Base-by-base conservation (phyloP, 2,329 filamentous ascomycete genomes). In the Emmonsiellopsis sp. region DNA sequence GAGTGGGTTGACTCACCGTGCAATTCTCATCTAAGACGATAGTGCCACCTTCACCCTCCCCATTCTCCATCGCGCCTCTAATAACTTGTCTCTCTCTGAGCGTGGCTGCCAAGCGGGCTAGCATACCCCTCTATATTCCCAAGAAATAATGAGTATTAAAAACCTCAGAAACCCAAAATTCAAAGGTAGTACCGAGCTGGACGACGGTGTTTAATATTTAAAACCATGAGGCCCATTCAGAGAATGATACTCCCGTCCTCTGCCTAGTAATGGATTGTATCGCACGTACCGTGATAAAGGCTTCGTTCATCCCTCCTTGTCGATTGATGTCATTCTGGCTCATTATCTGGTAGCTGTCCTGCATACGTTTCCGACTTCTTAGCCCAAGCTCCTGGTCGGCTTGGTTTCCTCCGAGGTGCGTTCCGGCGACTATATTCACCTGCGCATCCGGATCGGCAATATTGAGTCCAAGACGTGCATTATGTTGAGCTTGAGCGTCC, bases 291-390 rank as follows among this genome's bases (percentile, higher is more conserved):
- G 79, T 81, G 49, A 84, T 76, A 56, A 74, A 77, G 42, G 77
- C 77, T 55, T 84, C 80, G 53, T 75, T 75, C 59, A 78, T 75
- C 11, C 80, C 80, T 13, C 77, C 80, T 57, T 76, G 77, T 36
- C 80, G 74, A 53, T 81, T 75, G 56, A 79, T 74, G 60, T 85
- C 81, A 61, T 86, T 86, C 60, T 81, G 74, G 56, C 75, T 78
- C 53, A 77, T 81, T 60, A 86, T 86, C 54, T 77, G 74, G 54
- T 85, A 82, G 51, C 75, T 76, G 51, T 81, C 71, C 39, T 83
- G 75, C 70, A 85, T 77, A 8, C 80, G 73, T 60, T 79, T 81
- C 40, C 80, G 70, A 58, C 79, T 83, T 31, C 69, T 64, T 10
- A 85, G 72, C 2, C 80, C 80, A 14, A 65, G 63, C n/a, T 63